phyloP scores from a whole-genome alignment of 148 eudicot genomes.

The Amaranthus hypochondriacus region DNA sequence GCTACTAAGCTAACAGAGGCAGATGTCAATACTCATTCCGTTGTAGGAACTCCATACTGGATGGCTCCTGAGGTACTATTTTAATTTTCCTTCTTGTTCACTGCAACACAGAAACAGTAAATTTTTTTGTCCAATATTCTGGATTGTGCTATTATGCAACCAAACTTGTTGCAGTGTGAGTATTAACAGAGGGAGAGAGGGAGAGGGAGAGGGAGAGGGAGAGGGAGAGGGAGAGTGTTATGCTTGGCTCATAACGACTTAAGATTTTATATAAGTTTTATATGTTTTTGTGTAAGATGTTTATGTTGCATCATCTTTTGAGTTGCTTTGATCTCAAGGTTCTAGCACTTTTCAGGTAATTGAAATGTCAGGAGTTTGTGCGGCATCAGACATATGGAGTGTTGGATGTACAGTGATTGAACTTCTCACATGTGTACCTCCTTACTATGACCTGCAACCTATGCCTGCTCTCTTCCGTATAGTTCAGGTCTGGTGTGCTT shows the following conservation, averaged over 20 bases:
- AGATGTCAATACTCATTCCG: slow-evolving; percentile 95
- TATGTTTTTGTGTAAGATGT: not conserved
- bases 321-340: not conserved
- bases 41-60: slow-evolving; percentile 99
- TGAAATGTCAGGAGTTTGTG: slow-evolving; percentile 99
- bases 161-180: not conserved
- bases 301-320: not conserved
- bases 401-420: slow-evolving; percentile 99
- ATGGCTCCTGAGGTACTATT: slow-evolving; percentile 95
- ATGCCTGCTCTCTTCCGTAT: slow-evolving; percentile 99
- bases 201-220: no score
- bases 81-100: not conserved
- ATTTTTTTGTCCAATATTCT: slow-evolving; percentile 8
- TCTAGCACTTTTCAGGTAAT: slow-evolving; percentile 61
- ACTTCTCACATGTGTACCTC: slow-evolving; percentile 96
- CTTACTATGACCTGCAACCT: slow-evolving; percentile 97
- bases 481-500: slow-evolving; percentile 62
- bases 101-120: not conserved
- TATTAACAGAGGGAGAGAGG: no score
- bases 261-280: not conserved
- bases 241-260: no score
- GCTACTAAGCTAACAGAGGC: slow-evolving; percentile 97
- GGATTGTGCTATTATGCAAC: not conserved
- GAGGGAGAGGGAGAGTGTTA: no score
- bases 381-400: slow-evolving; percentile 99